Base-by-base conservation (phyloP, 345 rosid species). In the Adansonia digitata region DNA sequence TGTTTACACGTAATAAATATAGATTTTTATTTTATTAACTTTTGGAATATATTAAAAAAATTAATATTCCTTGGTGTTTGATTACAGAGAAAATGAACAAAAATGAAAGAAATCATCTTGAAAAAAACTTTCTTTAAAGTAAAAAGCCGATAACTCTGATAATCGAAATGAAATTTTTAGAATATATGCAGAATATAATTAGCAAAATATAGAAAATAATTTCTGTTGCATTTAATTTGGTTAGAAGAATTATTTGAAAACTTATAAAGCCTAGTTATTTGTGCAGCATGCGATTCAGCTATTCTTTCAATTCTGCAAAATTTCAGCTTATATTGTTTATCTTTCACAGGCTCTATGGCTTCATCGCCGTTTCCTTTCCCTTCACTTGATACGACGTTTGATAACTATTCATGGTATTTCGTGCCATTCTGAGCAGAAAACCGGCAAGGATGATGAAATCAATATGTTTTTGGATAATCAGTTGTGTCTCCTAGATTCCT, bases 281-380 rank as follows among this genome's bases (percentile, higher is more conserved):
- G 22, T 68, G 52, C 20, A 15, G 24, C 15, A 39, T 68, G 39
- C 14, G 29, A 43, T 26, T 66, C 20, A 5, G 2, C 11, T 66
- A 13, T 66, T 34, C 62, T 39, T 51, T 22, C 11, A 1, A 24
- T 22, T 35, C 22, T 55, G 55, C 10, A 26, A 40, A 43, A 14
- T 55, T 57, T 48, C n/a, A 8, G 18, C 62, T 42, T 52, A 3
- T 70, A 39, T 7, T 68, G 35, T 34, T 49, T 2, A 20, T 68
- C 7, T 69, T 65, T 78, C 48, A 31, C 89, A 94, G 95, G 97
- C 93, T 53, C 78, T 90, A 59, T 94, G 97, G 97, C 89, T 92
- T 70, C 89, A 94, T 76, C 88, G 92, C 2, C 88, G 95, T 27
- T 92, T 91, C 80, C 92, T 94, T 59, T 84, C 92, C 64, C 78